Base-by-base conservation (phyloP, 257 asterid genomes). In the Pogostemon cablin region DNA sequence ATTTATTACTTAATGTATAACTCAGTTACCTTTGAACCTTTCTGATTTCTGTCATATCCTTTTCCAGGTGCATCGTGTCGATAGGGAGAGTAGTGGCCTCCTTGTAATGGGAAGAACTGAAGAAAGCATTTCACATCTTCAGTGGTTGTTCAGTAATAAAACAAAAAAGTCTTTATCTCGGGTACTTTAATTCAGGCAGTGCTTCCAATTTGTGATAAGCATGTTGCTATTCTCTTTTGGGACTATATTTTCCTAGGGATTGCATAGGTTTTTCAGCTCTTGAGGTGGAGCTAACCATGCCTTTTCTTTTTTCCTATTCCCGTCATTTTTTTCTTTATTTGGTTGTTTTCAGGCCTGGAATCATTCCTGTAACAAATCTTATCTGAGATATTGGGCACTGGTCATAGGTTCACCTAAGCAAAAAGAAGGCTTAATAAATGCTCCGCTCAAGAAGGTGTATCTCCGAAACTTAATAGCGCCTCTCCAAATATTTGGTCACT, bases 31-130 rank as follows among this genome's bases (percentile, higher is more conserved):
- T 11, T 46, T 44, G 32, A 60, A 35, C 57, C 54, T 67, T 40
- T 66, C 46, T 68, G 65, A 40, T 62, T 65, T 60, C 53, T 46
- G 20, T 41, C 53, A 69, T 56, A 52, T 58, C 46, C 40, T 77
- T 57, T 38, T 69, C 66, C 62, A 93, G 99, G 99, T 91, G 73
- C 96, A 90, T 77, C 98, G 97, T 70, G 90, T 93, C 77, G 98
- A 93, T 79, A 83, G 96, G 70, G 99, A 93, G 86, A 93, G 93
- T 72, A 91, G 99, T 44, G 99, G 99, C 55, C 95, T 93, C 69
- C 83, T 87, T 54, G 62, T 93, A 59, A 87, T 91, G 97, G 99
- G 99, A 79, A 85, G 97, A 83, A 87, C 96, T 5, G 67, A 77
- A 55, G 95, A 89, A 79, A 93, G 99, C 82, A 78, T 89, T 75